These are phyloP conservation scores for Candida khao-thaluensis DNA, from an alignment of 805 yeast genomes.

Conservation along the genomic window DNA sequence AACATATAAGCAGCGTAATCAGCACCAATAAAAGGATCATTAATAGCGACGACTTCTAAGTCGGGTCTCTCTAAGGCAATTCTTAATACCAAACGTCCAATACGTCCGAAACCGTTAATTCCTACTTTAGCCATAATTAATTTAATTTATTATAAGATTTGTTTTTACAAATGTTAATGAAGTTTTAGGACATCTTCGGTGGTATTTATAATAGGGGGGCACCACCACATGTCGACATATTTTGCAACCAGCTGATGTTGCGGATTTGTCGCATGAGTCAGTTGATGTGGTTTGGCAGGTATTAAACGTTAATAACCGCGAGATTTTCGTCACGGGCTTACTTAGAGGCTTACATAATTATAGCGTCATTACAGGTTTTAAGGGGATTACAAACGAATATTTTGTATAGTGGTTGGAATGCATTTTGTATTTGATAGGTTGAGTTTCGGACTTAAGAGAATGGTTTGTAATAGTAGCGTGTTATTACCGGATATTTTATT, in stretches of 20 bases:
- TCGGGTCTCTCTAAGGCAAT: constrained; percentile 31
- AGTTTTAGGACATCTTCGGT: too few relatives aligned
- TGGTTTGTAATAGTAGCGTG: too few relatives aligned
- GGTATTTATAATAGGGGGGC: too few relatives aligned
- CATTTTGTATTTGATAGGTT: too few relatives aligned
- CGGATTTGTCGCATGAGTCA: constrained; percentile 2
- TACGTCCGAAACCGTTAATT: constrained; percentile 38
- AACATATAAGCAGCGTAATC: constrained; percentile 39
- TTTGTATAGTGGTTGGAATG: too few relatives aligned
- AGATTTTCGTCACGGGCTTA: background rate
- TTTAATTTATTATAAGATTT: constrained; percentile 6
- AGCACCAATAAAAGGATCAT: constrained; percentile 35
- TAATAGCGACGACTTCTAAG: constrained; percentile 33
- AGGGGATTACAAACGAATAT: too few relatives aligned
- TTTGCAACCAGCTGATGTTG: constrained; percentile 9
- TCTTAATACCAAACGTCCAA: constrained; percentile 36
- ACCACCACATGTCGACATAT: constrained; percentile 3
- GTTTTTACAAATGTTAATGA: constrained; percentile 1
- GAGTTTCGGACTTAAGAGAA: too few relatives aligned
- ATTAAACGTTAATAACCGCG: too few relatives aligned
- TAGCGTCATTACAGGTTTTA: background rate
- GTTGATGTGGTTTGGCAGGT: too few relatives aligned
- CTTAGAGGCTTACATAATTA: background rate
- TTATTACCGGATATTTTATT: too few relatives aligned
- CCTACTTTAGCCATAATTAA: constrained; percentile 24